Evolutionary conservation across 1,284 basidiomycete genomes (phyloP).

Genomic region (Leccinum fuscescens): DNA sequence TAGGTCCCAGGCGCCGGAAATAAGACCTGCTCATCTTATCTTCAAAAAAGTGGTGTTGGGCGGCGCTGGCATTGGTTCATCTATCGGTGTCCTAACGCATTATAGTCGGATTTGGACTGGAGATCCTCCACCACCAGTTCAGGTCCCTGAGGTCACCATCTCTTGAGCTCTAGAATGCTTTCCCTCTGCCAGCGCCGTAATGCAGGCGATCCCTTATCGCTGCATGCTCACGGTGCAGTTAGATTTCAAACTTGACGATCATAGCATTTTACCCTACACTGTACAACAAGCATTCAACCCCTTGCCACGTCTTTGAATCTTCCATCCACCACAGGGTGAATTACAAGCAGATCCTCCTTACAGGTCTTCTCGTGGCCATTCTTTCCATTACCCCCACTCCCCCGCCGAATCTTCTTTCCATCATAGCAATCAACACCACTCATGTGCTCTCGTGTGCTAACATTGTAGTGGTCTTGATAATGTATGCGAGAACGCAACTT

Average conservation of each 20-base stretch:
- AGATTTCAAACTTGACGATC: not conserved
- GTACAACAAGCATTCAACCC: conserved; percentile 9
- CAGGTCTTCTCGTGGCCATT: conserved; percentile 30
- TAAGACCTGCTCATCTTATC: not conserved
- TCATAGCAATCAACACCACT: conserved; percentile 71
- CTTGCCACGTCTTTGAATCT: conserved; percentile 64
- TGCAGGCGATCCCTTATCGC: not conserved
- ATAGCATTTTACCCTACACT: conserved; percentile 6
- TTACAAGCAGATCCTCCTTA: conserved; percentile 58
- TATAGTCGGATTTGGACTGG: conserved; percentile 49
- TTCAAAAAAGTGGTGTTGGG: conserved; percentile 56
- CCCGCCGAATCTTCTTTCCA: conserved; percentile 47
- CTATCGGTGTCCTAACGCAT: conserved; percentile 56
- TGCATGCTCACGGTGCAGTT: not conserved
- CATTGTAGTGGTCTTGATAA: conserved; percentile 59
- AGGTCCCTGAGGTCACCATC: conserved; percentile 31
- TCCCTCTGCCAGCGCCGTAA: not conserved
- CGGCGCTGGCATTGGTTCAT: conserved; percentile 65
- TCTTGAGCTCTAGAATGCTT: conserved; percentile 2
- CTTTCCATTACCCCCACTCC: conserved; percentile 27
- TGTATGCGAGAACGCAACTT: conserved; percentile 50
- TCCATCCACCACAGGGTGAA: conserved; percentile 72
- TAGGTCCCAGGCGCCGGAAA: conserved; percentile 3
- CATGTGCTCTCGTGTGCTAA: conserved; percentile 75
- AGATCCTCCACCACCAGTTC: conserved; percentile 44